Evolutionary conservation across 768 basidiomycete genomes (phyloP).

Genomic region (Podaxis rugospora): DNA sequence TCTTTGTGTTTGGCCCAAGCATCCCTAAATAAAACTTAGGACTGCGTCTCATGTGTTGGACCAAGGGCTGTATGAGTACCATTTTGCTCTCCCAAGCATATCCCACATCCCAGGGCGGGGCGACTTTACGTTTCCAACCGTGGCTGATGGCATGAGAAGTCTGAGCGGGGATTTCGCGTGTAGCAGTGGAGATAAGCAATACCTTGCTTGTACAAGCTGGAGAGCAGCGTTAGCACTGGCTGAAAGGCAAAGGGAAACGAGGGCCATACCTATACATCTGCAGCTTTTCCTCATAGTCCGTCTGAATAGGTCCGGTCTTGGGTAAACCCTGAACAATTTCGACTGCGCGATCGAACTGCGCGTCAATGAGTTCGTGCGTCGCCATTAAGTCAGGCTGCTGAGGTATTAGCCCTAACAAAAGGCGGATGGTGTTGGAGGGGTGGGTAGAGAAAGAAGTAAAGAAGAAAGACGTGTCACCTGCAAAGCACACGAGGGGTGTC

Average conservation of each 20-base stretch:
- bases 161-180: slow-evolving; percentile 1
- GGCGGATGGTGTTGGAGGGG: neutral
- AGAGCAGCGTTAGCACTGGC: slow-evolving; percentile 10
- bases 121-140: slow-evolving; percentile 80
- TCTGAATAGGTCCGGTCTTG: slow-evolving; percentile 93
- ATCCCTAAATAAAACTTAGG: slow-evolving; percentile 53
- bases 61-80: slow-evolving; percentile 42
- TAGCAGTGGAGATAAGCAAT: slow-evolving; percentile 10
- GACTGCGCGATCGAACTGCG: slow-evolving; percentile 90
- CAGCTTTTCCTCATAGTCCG: slow-evolving; percentile 92
- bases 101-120: slow-evolving; percentile 86
- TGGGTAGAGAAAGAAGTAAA: too few relatives aligned
- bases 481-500: neutral
- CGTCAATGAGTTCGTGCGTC: slow-evolving; percentile 64
- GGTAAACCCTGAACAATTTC: slow-evolving; percentile 91
- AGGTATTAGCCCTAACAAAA: neutral
- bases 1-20: slow-evolving; percentile 95
- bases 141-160: slow-evolving; percentile 48
- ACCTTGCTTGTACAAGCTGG: slow-evolving; percentile 93
- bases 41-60: neutral
- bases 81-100: slow-evolving; percentile 90
- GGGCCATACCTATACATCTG: slow-evolving; percentile 78
- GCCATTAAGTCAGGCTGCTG: slow-evolving; percentile 38
- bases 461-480: neutral
- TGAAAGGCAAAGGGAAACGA: neutral